These are phyloP conservation scores for Globisporangium barbulae DNA, from an alignment of 352 stramenopile genomes.

Conservation along the genomic window DNA sequence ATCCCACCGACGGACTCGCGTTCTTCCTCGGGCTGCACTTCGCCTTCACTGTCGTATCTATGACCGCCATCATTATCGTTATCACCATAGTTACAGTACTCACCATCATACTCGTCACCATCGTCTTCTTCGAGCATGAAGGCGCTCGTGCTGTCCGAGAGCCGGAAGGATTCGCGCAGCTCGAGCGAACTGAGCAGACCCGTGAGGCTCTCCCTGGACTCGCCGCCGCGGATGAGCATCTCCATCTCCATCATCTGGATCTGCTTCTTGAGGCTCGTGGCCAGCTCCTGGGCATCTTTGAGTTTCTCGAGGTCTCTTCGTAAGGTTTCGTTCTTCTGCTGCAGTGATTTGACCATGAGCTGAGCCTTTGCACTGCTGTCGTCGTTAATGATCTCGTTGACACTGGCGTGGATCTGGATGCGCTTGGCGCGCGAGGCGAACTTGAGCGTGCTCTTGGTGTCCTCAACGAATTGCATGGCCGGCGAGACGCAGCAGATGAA, in stretches of 20 bases:
- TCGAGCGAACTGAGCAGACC: conserved; percentile 22
- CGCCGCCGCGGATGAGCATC: conserved; percentile 14
- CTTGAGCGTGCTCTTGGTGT: conserved; percentile 15
- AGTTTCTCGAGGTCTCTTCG: conserved; percentile 35
- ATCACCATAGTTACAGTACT: not conserved
- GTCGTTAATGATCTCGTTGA: conserved; percentile 32
- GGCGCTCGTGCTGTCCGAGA: conserved; percentile 9
- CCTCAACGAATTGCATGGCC: conserved; percentile 5
- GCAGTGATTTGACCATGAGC: conserved; percentile 25
- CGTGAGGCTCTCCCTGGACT: conserved; percentile 14
- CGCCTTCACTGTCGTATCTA: not conserved
- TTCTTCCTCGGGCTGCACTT: conserved; percentile 29
- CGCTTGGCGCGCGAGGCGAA: conserved; percentile 14
- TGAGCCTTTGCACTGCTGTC: not conserved
- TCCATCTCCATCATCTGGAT: conserved; percentile 31
- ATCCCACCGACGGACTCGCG: conserved; percentile 16
- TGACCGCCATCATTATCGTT: too few relatives aligned
- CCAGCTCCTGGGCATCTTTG: conserved; percentile 29
- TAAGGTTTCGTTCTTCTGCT: conserved; percentile 43
- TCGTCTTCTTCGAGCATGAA: not conserved
- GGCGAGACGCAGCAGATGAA: conserved; percentile 22
- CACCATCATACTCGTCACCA: not conserved
- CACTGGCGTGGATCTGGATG: conserved; percentile 22
- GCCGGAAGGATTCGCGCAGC: conserved; percentile 12
- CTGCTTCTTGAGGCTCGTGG: conserved; percentile 27